Evolutionary conservation across 176 grass and related monocot species (phyloP).

Genomic region (Rhipidocladum racemiflorum): DNA sequence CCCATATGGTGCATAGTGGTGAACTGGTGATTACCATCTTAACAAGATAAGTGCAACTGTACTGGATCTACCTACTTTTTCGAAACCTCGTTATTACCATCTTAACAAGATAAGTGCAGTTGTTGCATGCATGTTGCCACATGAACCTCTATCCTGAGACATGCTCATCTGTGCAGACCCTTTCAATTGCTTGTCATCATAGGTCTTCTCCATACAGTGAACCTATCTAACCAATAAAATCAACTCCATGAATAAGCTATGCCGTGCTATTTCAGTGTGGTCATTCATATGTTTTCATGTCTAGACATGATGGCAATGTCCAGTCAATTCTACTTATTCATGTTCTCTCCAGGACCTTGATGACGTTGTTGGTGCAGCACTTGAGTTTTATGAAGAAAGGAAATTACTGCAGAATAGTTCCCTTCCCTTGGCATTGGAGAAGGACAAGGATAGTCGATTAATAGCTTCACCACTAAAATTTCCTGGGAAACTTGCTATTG

Average conservation of each 20-base stretch:
- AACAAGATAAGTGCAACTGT: too few relatives aligned
- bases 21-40: neutral
- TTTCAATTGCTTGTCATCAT: neutral
- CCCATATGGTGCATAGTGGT: neutral
- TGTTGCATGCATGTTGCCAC: neutral
- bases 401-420: slow-evolving; percentile 59
- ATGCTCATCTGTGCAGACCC: neutral
- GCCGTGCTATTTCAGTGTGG: neutral
- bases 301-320: neutral
- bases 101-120: neutral
- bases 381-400: slow-evolving; percentile 87
- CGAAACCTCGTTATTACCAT: neutral
- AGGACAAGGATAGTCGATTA: slow-evolving; percentile 77
- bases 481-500: slow-evolving; percentile 84
- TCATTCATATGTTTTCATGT: neutral
- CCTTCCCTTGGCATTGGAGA: slow-evolving; percentile 87
- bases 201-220: neutral
- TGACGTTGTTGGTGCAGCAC: slow-evolving; percentile 81
- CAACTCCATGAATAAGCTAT: neutral
- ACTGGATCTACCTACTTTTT: neutral
- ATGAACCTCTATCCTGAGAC: neutral
- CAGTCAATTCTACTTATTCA: neutral
- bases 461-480: slow-evolving; percentile 81
- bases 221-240: neutral
- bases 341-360: slow-evolving; percentile 83